Evolutionary conservation across 1,284 basidiomycete genomes (phyloP), one percentile per base, ranked within the genome.

Genomic region (Malassezia dermatis): DNA sequence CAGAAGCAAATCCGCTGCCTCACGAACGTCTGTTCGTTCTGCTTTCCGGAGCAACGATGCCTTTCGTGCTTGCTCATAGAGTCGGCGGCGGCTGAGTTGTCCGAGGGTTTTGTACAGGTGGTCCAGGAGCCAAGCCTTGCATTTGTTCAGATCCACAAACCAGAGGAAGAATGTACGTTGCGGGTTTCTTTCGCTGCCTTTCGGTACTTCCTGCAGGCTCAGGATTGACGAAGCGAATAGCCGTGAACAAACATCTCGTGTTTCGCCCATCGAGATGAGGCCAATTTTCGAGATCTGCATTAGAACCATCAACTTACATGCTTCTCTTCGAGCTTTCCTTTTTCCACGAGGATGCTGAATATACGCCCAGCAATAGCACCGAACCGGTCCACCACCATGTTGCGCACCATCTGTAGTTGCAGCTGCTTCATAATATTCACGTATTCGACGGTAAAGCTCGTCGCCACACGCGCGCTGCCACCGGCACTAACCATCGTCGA

Each of bases 321-420:
- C 72, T 93, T 91, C 76, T 96, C 93, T 60, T 91, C 88, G 78
- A 93, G 84, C 76, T 94, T 94, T n/a, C 88, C 89, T n/a, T 84
- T 84, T 52, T 86, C 83, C 47, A 88, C 76, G 27, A 98, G 76
- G 19, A 95, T 79, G 48, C 86, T 81, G 59, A 96, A 78, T 49
- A 96, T 84, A 32, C 91, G 80, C 2, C 90, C 84, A 12, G 87
- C 90, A 40, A 84, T 83, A 15, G 84, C 79, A n/a, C 90, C 90
- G 69, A 90, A 84, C 62, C 85, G 82, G 64, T 91, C 86, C 63
- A 84, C 79, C 32, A 91, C 82, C 24, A 90, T 81, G 17, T 86
- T 83, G 66, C 89, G 86, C 32, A 95, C 75, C 12, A 93, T 78
- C 17, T 81, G 81, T 63, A 82, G 78, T 69, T 86, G 82, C 60